phyloP scores from a whole-genome alignment of 768 basidiomycete genomes.

The Pleurotus giganteus region DNA sequence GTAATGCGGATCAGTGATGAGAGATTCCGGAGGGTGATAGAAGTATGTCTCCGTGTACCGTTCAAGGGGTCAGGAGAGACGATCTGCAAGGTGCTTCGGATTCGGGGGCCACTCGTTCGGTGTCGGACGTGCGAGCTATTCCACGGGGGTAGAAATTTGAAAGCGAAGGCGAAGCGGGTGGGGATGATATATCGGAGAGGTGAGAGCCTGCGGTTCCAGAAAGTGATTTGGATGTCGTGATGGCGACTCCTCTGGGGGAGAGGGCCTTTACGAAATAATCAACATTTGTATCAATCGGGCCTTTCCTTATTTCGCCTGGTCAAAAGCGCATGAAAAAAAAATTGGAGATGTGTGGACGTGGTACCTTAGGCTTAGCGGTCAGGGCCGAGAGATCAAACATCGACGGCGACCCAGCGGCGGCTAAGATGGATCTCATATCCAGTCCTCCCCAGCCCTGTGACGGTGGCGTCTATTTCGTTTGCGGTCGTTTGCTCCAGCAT shows the following conservation, averaged over 20 bases:
- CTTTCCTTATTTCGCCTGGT: slow-evolving; percentile 9
- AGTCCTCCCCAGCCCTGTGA: slow-evolving; percentile 1
- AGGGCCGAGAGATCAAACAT: slow-evolving; percentile 9
- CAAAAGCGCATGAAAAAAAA: slow-evolving; percentile 8
- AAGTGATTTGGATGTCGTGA: slow-evolving; percentile 9
- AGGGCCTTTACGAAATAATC: slow-evolving; percentile 6
- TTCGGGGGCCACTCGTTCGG: slow-evolving; percentile 3
- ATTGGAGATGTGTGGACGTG: not conserved
- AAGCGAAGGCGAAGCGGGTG: not conserved
- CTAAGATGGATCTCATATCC: slow-evolving; percentile 8
- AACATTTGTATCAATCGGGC: slow-evolving; percentile 8
- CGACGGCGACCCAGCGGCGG: slow-evolving; percentile 7
- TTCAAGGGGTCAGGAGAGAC: not conserved
- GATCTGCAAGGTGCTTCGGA: slow-evolving; percentile 3
- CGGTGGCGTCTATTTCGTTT: not conserved
- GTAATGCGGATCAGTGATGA: not conserved
- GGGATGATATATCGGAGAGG: not conserved
- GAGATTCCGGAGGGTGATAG: slow-evolving; percentile 1
- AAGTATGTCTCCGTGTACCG: slow-evolving; percentile 7
- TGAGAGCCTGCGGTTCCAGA: slow-evolving; percentile 1
- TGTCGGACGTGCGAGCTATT: not conserved
- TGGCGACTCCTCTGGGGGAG: slow-evolving; percentile 3
- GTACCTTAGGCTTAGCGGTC: slow-evolving; percentile 4
- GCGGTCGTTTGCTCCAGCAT: not conserved
- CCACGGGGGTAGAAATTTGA: not conserved